phyloP scores from a whole-genome alignment of 1,284 basidiomycete genomes.

The Ustilago cynodontis region DNA sequence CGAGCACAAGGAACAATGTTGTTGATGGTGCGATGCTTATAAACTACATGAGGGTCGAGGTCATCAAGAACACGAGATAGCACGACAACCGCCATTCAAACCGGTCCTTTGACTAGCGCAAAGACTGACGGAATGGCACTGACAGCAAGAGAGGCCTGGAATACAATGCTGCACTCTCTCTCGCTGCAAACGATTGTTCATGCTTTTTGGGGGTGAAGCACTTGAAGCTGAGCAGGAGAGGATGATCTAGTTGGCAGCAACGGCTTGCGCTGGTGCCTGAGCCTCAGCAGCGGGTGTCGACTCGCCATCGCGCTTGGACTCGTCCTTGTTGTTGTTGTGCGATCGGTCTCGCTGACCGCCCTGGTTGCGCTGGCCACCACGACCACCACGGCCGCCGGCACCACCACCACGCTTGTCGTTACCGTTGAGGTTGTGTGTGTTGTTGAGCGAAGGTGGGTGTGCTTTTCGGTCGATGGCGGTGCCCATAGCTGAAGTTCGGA shows the following conservation, averaged over 20 bases:
- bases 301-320: slow-evolving; percentile 44
- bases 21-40: slow-evolving; percentile 35
- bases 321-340: slow-evolving; percentile 20
- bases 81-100: slow-evolving; percentile 1
- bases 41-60: slow-evolving; percentile 33
- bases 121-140: background rate
- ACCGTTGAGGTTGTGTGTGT: slow-evolving; percentile 53
- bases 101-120: background rate
- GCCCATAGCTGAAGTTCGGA: slow-evolving; percentile 89
- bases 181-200: slow-evolving; percentile 7
- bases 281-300: slow-evolving; percentile 33
- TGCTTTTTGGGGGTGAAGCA: slow-evolving; percentile 21
- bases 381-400: slow-evolving; percentile 57
- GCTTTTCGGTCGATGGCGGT: slow-evolving; percentile 80
- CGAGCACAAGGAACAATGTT: slow-evolving; percentile 13
- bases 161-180: slow-evolving; percentile 18
- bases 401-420: slow-evolving; percentile 52
- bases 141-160: slow-evolving; percentile 1
- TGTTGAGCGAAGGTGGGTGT: slow-evolving; percentile 57
- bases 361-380: slow-evolving; percentile 59
- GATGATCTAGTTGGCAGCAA: slow-evolving; percentile 38
- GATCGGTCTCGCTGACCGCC: slow-evolving; percentile 45
- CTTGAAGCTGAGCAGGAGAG: background rate
- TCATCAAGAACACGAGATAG: slow-evolving; percentile 21
- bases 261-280: slow-evolving; percentile 38